A percentile compares a stretch with the other conserved stretches of the same genome.
phyloP scores from a whole-genome alignment of 805 yeast species.

The Naumovozyma baii region DNA sequence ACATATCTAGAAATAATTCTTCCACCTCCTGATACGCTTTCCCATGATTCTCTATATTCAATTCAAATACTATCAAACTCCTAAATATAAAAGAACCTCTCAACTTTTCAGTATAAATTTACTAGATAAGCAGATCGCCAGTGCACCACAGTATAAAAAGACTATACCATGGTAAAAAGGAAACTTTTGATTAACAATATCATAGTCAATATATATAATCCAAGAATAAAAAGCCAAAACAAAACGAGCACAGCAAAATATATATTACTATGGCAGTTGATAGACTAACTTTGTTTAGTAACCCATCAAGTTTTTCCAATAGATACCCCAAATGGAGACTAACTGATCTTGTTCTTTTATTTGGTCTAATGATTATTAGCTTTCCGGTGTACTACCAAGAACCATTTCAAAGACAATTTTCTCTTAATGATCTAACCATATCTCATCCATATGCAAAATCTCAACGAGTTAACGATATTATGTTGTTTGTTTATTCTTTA shows the following conservation, averaged over 20 bases:
- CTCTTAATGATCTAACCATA: conserved; percentile 62
- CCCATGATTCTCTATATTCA: no score
- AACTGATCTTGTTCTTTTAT: conserved; percentile 30
- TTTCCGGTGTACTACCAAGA: conserved; percentile 28
- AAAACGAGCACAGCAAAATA: neutral
- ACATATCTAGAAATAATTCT: no score
- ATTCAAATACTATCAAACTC: no score
- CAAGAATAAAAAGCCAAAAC: neutral
- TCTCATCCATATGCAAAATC: conserved; percentile 71
- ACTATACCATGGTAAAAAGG: no score
- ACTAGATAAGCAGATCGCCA: no score
- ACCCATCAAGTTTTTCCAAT: conserved; percentile 10
- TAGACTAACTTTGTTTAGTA: conserved; percentile 18
- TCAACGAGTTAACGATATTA: conserved; percentile 57
- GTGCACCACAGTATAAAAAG: neutral
- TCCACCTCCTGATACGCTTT: no score
- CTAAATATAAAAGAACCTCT: no score
- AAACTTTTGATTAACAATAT: no score
- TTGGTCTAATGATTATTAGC: conserved; percentile 26
- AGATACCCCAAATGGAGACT: conserved; percentile 32
- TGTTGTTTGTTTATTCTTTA: conserved; percentile 45
- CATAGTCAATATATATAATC: no score
- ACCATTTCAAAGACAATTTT: conserved; percentile 76
- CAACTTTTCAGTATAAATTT: no score
- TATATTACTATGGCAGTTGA: conserved; percentile 13